A percentile compares a stretch with the other conserved stretches of the same genome.
phyloP scores from a whole-genome alignment of 2,329 filamentous ascomycete genomes.

The Alternaria ventricosa region DNA sequence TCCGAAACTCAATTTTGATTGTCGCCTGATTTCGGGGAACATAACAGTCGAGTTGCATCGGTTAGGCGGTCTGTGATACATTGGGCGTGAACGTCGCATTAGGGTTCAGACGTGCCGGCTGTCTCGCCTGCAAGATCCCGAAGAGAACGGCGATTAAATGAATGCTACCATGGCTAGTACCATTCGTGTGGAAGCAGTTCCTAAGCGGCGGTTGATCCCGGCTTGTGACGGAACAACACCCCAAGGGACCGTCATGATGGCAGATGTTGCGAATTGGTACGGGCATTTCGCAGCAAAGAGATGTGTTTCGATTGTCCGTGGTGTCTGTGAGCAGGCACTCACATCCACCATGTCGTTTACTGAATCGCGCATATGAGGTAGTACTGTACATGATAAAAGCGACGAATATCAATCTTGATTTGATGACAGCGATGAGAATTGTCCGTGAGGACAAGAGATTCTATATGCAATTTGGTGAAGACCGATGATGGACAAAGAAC shows the following conservation, averaged over 20 bases:
- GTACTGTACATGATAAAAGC: conserved; percentile 6
- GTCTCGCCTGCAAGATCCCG: background rate
- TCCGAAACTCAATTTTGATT: background rate
- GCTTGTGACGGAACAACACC: background rate
- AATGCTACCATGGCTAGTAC: background rate
- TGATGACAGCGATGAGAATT: conserved; percentile 1
- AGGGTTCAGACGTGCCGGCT: background rate
- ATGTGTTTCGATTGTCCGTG: background rate
- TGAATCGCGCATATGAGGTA: conserved; percentile 8
- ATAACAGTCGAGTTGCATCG: background rate
- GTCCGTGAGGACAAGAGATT: conserved; percentile 22
- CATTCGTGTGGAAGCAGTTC: background rate
- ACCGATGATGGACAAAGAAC: background rate
- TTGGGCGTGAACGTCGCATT: background rate
- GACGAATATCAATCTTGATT: background rate
- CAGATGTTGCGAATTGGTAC: background rate
- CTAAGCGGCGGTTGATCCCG: background rate
- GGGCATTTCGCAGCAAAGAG: background rate
- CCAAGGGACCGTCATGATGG: background rate
- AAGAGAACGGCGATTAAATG: background rate
- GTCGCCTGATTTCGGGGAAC: background rate
- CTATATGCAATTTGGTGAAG: conserved; percentile 17
- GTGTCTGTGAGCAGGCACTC: background rate
- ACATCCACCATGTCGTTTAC: background rate
- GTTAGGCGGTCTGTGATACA: background rate